phyloP scores from a whole-genome alignment of 495 filamentous ascomycete genomes.

The Aspergillus cristatus region DNA sequence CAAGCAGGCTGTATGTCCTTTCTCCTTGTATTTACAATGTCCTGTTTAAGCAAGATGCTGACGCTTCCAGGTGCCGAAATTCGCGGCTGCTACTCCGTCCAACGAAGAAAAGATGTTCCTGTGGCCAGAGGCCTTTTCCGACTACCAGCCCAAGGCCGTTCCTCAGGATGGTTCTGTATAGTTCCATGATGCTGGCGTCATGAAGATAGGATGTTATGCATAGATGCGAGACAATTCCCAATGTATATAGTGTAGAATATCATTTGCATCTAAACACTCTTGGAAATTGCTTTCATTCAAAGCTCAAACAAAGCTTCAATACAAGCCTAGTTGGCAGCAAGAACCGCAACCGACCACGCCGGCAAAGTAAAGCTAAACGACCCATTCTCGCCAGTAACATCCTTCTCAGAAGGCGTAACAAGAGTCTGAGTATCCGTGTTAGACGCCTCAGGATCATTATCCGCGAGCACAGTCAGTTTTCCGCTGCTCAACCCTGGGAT shows the following conservation, averaged over 20 bases:
- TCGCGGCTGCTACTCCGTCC: slow-evolving; percentile 44
- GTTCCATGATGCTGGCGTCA: background rate
- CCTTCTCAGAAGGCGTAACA: slow-evolving; percentile 6
- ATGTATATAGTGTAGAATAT: too few relatives aligned
- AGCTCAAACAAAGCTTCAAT: too few relatives aligned
- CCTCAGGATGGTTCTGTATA: slow-evolving; percentile 6
- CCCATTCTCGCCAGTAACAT: slow-evolving; percentile 2
- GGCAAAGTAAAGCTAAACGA: slow-evolving; percentile 6
- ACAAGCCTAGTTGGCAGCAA: slow-evolving; percentile 1
- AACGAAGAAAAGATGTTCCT: slow-evolving; percentile 57
- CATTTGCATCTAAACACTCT: too few relatives aligned
- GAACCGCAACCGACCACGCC: slow-evolving; percentile 5
- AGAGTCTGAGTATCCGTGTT: slow-evolving; percentile 18
- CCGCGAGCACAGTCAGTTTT: slow-evolving; percentile 29
- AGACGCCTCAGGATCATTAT: slow-evolving; percentile 27
- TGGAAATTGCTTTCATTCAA: too few relatives aligned
- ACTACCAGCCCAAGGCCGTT: slow-evolving; percentile 25
- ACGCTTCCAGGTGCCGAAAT: slow-evolving; percentile 37
- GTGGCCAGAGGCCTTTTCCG: slow-evolving; percentile 55
- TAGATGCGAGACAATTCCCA: too few relatives aligned
- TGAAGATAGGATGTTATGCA: too few relatives aligned
- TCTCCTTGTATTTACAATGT: background rate
- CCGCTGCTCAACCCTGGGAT: slow-evolving; percentile 18
- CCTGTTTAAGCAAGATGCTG: background rate
- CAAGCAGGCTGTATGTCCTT: slow-evolving; percentile 40